These are phyloP conservation scores for Filosporella fistucella DNA, from an alignment of 495 filamentous ascomycete species.

Conservation along the genomic window DNA sequence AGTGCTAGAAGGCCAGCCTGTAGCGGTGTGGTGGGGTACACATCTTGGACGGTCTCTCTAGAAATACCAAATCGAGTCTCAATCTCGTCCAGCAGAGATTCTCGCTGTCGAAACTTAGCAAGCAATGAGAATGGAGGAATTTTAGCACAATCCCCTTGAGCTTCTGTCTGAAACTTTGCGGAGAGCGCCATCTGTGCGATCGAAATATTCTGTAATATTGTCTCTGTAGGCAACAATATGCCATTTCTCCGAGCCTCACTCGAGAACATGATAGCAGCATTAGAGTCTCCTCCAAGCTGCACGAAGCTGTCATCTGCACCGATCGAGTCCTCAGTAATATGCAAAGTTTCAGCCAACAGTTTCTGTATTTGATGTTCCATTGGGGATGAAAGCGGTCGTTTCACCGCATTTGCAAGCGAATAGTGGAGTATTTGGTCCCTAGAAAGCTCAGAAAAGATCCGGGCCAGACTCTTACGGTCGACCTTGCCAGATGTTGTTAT, in stretches of 20 bases:
- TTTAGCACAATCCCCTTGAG: neutral
- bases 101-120: neutral
- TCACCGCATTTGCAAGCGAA: neutral
- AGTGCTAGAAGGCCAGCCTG: conserved; percentile 66
- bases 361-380: conserved; percentile 1
- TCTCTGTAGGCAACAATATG: too few species aligned
- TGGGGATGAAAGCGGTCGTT: neutral
- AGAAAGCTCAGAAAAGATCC: neutral
- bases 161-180: neutral
- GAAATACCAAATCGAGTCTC: conserved; percentile 11
- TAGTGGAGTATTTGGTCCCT: neutral
- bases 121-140: neutral
- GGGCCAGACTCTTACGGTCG: conserved; percentile 1
- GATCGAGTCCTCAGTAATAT: conserved; percentile 27
- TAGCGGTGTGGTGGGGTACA: conserved; percentile 64
- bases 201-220: too few species aligned
- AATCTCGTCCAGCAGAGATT: conserved; percentile 23
- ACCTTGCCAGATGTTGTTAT: conserved; percentile 1
- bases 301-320: conserved; percentile 55
- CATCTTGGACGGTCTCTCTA: conserved; percentile 44
- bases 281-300: conserved; percentile 61
- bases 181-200: conserved; percentile 45
- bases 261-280: conserved; percentile 63
- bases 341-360: conserved; percentile 3
- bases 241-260: conserved; percentile 47